Conservation (phyloP, 768 basidiomycete species). For the Boletus rufocinnamomeus region DNA sequence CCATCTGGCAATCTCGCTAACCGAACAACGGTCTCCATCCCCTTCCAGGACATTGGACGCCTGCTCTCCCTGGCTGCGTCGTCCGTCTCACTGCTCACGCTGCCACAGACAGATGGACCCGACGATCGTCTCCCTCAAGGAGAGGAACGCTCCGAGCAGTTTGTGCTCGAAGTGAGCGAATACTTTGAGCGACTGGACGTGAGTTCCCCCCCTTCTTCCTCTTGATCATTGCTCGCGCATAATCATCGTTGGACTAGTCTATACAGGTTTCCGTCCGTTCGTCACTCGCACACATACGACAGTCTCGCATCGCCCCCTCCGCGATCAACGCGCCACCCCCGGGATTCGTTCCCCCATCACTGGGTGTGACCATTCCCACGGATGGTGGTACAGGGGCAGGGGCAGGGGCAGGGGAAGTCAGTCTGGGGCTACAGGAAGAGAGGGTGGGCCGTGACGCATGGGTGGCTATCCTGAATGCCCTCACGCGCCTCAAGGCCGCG, state of each 20-base stretch:
- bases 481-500: slow-evolving; percentile 59
- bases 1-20: background rate
- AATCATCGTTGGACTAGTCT: slow-evolving; percentile 41
- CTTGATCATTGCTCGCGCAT: background rate
- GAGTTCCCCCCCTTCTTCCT: slow-evolving; percentile 27
- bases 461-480: slow-evolving; percentile 69
- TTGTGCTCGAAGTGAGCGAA: slow-evolving; percentile 81
- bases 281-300: slow-evolving; percentile 77
- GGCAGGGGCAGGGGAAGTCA: slow-evolving; percentile 33
- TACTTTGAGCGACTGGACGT: slow-evolving; percentile 85
- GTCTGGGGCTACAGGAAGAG: slow-evolving; percentile 75
- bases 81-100: slow-evolving; percentile 73
- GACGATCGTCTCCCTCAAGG: slow-evolving; percentile 73
- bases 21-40: background rate
- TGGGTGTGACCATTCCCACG: slow-evolving; percentile 73
- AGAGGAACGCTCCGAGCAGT: slow-evolving; percentile 82
- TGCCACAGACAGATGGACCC: slow-evolving; percentile 79
- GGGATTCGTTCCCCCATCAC: slow-evolving; percentile 73
- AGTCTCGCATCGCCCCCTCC: slow-evolving; percentile 83
- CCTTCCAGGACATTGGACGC: slow-evolving; percentile 72
- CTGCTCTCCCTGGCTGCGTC: slow-evolving; percentile 76
- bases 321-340: slow-evolving; percentile 79
- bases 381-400: slow-evolving; percentile 1
- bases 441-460: slow-evolving; percentile 76
- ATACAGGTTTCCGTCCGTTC: slow-evolving; percentile 78